Evolutionary conservation across 768 basidiomycete genomes (phyloP).

Genomic region (Daedalea quercina): DNA sequence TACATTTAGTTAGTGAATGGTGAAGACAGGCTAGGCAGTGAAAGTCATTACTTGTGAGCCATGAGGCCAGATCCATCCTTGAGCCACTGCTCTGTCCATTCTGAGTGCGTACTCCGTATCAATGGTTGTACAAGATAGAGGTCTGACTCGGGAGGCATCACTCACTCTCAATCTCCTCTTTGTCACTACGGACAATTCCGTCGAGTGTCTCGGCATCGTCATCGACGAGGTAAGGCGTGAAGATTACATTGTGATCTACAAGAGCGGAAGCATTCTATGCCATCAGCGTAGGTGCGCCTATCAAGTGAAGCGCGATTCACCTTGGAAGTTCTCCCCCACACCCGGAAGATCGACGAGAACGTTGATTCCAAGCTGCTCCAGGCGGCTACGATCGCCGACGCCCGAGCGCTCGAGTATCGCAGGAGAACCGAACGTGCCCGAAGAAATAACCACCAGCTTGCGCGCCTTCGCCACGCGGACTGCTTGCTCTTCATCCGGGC

Average conservation of each 20-base stretch:
- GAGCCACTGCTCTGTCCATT: constrained; percentile 28
- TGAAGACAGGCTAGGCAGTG: not conserved
- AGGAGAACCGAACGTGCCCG: constrained; percentile 37
- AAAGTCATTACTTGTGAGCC: constrained; percentile 41
- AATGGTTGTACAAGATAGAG: too few species aligned
- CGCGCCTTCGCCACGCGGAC: constrained; percentile 22
- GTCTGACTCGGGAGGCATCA: too few species aligned
- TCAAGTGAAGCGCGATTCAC: constrained; percentile 23
- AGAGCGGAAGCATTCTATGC: not conserved
- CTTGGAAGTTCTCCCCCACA: constrained; percentile 37
- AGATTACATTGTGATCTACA: constrained; percentile 13
- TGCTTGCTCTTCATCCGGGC: constrained; percentile 7
- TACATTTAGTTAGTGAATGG: constrained; percentile 13
- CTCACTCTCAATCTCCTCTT: constrained; percentile 15
- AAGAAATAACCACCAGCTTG: constrained; percentile 31
- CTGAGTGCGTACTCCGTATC: too few species aligned
- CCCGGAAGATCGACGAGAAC: constrained; percentile 32
- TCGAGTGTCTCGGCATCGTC: constrained; percentile 17
- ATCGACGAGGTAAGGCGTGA: constrained; percentile 6
- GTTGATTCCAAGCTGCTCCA: constrained; percentile 23
- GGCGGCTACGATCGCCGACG: constrained; percentile 25
- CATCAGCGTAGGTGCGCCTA: constrained; percentile 19
- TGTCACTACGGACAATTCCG: constrained; percentile 9
- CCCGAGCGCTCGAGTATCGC: constrained; percentile 50
- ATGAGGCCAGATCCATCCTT: constrained; percentile 39